Conservation (phyloP, 345 rosid genomes). For the Firmiana major region DNA sequence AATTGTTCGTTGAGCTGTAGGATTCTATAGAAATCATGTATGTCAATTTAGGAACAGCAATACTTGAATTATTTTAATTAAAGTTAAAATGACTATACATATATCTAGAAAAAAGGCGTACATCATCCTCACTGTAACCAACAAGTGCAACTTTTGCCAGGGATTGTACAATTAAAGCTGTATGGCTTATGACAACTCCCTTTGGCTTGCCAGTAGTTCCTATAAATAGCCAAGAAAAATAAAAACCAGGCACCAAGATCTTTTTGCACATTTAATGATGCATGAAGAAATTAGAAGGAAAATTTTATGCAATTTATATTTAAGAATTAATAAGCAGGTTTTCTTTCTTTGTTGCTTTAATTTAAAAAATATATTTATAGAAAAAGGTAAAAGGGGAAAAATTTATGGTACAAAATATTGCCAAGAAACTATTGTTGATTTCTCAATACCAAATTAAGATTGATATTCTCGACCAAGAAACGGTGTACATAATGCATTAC, state of each 20-base stretch:
- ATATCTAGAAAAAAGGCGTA: conserved; percentile 31
- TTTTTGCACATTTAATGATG: not conserved
- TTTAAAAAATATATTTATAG: not conserved
- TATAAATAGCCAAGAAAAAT: conserved; percentile 25
- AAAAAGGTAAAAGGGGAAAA: not conserved
- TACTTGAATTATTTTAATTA: not conserved
- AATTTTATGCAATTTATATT: not conserved
- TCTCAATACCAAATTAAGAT: not conserved
- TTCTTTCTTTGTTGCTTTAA: not conserved
- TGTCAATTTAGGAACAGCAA: not conserved
- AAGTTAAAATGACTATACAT: not conserved
- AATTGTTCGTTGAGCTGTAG: not conserved
- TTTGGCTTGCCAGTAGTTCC: conserved; percentile 94
- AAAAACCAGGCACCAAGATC: not conserved
- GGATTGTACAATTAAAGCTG: conserved; percentile 73
- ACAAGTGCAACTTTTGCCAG: conserved; percentile 73
- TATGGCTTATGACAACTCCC: conserved; percentile 71
- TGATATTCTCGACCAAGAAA: not conserved
- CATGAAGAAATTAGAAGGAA: not conserved
- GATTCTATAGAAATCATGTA: not conserved
- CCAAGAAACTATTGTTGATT: not conserved
- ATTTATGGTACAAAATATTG: not conserved
- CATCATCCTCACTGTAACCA: conserved; percentile 83
- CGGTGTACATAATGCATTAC: not conserved
- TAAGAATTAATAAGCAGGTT: not conserved